A percentile compares a stretch with the other conserved stretches of the same genome.
phyloP scores from a whole-genome alignment of 176 grass and related monocot genomes.

The Musa beccarii region DNA sequence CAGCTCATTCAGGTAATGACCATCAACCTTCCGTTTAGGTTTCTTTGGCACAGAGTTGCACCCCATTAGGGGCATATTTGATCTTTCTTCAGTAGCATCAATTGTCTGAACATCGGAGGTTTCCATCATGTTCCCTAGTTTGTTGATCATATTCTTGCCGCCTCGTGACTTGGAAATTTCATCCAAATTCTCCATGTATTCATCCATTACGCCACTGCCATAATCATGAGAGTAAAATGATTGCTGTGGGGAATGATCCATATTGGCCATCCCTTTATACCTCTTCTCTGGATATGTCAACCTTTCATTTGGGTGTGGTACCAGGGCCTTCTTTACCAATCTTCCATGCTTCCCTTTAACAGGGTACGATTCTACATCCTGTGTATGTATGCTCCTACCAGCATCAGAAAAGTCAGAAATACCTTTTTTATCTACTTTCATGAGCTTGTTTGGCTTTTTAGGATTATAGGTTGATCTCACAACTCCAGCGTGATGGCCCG shows the following conservation, averaged over 20 bases:
- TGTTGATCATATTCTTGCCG: slow-evolving; percentile 26
- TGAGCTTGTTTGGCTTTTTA: slow-evolving; percentile 36
- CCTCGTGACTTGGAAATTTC: slow-evolving; percentile 23
- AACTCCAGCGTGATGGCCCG: slow-evolving; percentile 19
- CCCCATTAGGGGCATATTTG: slow-evolving; percentile 30
- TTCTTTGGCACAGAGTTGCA: slow-evolving; percentile 52
- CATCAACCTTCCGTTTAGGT: slow-evolving; percentile 47
- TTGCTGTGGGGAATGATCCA: slow-evolving; percentile 25
- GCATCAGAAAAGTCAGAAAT: slow-evolving; percentile 20
- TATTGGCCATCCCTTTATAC: slow-evolving; percentile 38
- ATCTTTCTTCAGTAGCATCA: slow-evolving; percentile 30
- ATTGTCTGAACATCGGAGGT: slow-evolving; percentile 30
- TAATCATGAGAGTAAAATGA: slow-evolving; percentile 20
- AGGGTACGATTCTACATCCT: slow-evolving; percentile 37
- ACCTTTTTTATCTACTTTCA: slow-evolving; percentile 33
- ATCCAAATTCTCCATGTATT: slow-evolving; percentile 27
- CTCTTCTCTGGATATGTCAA: slow-evolving; percentile 50
- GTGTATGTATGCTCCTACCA: slow-evolving; percentile 13
- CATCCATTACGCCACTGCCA: slow-evolving; percentile 35
- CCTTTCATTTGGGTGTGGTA: slow-evolving; percentile 37
- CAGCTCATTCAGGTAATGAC: slow-evolving; percentile 34
- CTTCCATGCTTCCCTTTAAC: slow-evolving; percentile 48
- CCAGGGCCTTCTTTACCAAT: slow-evolving; percentile 29
- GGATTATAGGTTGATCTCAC: slow-evolving; percentile 28
- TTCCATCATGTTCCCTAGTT: slow-evolving; percentile 29